Conservation (phyloP, 2,329 filamentous ascomycete genomes). For the Verticillium longisporum region DNA sequence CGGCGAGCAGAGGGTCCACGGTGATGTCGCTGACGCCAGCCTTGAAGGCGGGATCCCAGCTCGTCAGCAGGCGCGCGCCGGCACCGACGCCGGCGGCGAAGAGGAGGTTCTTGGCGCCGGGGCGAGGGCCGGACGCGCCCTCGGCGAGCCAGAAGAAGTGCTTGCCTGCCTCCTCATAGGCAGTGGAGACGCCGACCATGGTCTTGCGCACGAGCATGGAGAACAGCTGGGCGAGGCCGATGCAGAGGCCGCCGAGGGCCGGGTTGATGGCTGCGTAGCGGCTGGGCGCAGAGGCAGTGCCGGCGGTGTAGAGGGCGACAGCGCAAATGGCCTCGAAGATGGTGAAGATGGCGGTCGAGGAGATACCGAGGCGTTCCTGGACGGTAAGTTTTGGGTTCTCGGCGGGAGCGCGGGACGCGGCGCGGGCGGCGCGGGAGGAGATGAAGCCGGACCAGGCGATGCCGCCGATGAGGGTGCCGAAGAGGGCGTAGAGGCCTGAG, state of each 20-base stretch:
- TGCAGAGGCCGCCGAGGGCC: conserved; percentile 48
- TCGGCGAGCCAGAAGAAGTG: conserved; percentile 39
- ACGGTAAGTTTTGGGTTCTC: conserved; percentile 23
- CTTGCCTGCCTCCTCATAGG: conserved; percentile 54
- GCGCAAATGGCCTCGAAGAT: conserved; percentile 35
- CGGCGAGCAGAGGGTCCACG: conserved; percentile 30
- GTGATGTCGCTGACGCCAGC: conserved; percentile 16
- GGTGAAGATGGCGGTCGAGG: conserved; percentile 26
- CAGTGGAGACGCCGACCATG: conserved; percentile 54
- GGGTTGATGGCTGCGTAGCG: conserved; percentile 30
- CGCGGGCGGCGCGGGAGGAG: conserved; percentile 22
- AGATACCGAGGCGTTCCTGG: conserved; percentile 31
- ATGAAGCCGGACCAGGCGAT: conserved; percentile 42
- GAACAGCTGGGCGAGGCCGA: conserved; percentile 50
- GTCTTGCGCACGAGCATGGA: conserved; percentile 45
- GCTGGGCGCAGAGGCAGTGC: conserved; percentile 22
- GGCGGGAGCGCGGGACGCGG: conserved; percentile 16
- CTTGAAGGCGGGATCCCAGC: conserved; percentile 22
- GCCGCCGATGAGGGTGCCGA: conserved; percentile 49
- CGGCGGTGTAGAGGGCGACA: conserved; percentile 29
- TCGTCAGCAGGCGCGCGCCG: conserved; percentile 35
- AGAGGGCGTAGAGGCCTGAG: conserved; percentile 44
- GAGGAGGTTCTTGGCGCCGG: conserved; percentile 34
- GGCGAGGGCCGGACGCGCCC: conserved; percentile 19
- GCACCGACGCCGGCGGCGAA: conserved; percentile 46